Evolutionary conservation across 148 eudicot genomes (phyloP).

Genomic region (Vaccinium darrowii): DNA sequence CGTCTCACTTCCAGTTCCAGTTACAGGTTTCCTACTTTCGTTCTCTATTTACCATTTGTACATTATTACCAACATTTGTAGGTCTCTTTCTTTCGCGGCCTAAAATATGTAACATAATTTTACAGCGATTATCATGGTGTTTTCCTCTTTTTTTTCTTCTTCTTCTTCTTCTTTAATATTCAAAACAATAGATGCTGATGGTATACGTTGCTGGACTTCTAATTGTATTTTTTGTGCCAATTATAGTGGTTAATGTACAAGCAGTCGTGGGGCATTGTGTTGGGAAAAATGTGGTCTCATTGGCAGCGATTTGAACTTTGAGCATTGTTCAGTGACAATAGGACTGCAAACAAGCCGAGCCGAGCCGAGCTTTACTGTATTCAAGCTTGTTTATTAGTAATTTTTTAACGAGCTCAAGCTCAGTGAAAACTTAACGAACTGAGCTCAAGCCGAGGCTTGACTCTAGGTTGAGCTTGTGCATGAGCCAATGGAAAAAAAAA

Average conservation of each 20-base stretch:
- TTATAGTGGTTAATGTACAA: no score
- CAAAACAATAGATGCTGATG: background rate
- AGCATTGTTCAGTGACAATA: background rate
- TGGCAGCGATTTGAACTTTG: background rate
- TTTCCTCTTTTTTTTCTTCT: background rate
- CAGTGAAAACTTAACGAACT: no score
- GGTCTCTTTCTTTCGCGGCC: background rate
- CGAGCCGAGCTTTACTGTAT: no score
- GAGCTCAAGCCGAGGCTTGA: no score
- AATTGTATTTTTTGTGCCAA: no score
- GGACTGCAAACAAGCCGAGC: no score
- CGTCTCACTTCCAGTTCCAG: conserved; percentile 10
- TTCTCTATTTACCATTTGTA: background rate
- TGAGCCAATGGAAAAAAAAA: no score
- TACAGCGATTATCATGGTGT: background rate
- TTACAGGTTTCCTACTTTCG: background rate
- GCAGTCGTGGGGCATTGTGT: background rate
- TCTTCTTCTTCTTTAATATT: no score
- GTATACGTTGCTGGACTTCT: background rate
- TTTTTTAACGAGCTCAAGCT: no score
- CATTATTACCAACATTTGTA: background rate
- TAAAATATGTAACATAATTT: background rate
- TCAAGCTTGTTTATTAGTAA: no score
- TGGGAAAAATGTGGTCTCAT: background rate
- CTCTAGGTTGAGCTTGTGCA: no score